Base-by-base conservation (phyloP, 768 basidiomycete genomes). In the Naematelia encephala region DNA sequence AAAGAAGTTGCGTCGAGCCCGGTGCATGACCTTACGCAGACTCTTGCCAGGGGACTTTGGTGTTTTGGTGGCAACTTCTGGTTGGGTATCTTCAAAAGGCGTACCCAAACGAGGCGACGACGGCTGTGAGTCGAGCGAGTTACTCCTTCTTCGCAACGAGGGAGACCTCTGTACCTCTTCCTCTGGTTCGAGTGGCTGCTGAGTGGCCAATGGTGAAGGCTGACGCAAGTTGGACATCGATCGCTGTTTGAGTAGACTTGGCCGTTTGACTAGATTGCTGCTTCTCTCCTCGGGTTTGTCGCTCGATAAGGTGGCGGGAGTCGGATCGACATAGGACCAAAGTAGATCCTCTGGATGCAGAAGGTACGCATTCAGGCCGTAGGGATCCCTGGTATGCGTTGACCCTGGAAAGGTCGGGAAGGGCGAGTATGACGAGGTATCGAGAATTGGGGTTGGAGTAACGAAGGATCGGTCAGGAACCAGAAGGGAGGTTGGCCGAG, bases 321-420 rank as follows among this genome's bases (percentile, higher is more conserved):
- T 43, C 3, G 67, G 62, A 43, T 62, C 60, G 52, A 68, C 49
- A 47, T 68, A 66, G 19, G 54, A 26, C 68, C 68, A 73, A 5
- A 65, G 22, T 25, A 54, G 45, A 29, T 70, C 68, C 19, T 62
- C 67, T n/a, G 73, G 70, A 56, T 68, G 73, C 4, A 74, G 56
- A 12, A 74, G 66, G 58, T 51, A 74, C 3, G 66, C 63, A 47
- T 74, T 63, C 21, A 74, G 58, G 10, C 67, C 69, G 51, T 67
- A 67, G 2, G 70, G 68, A 55, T 74, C 73, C n/a, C 66, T 19
- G 23, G 48, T 44, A 16, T 54, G 22, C 1, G 23, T 48, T 3
- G 69, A 50, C 5, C 68, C 68, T 5, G 64, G 61, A 45, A 73
- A 66, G 14, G 59, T 57, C 2, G 71, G 71, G 49, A 68, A 73